phyloP scores from a whole-genome alignment of 192 early-diverging fungal species.

The Coemansia biformis region DNA sequence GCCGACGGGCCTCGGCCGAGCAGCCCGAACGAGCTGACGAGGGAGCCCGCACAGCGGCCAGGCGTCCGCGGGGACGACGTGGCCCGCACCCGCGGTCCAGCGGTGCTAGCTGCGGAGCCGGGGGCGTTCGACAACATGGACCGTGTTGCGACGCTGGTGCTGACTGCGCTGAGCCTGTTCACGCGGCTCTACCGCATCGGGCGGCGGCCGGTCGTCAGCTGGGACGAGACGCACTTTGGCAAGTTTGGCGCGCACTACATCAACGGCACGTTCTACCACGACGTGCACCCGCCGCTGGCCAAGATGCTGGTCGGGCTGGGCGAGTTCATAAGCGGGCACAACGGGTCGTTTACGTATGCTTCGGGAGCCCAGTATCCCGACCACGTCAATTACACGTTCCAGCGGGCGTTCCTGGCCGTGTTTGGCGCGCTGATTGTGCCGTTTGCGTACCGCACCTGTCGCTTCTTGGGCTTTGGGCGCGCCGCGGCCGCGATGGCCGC shows the following conservation, averaged over 20 bases:
- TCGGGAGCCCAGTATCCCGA: conserved; percentile 56
- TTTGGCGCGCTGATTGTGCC: conserved; percentile 63
- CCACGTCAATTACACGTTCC: conserved; percentile 57
- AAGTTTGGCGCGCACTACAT: conserved; percentile 94
- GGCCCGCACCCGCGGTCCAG: too few species aligned
- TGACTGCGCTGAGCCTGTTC: conserved; percentile 13
- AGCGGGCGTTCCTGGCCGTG: conserved; percentile 56
- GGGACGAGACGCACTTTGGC: conserved; percentile 97
- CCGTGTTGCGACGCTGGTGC: conserved; percentile 6
- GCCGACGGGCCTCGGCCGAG: too few species aligned
- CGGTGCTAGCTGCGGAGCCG: too few species aligned
- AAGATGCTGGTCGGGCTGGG: conserved; percentile 68
- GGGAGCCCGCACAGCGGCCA: too few species aligned
- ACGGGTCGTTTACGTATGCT: conserved; percentile 61
- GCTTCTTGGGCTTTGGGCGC: conserved; percentile 52
- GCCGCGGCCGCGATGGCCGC: conserved; percentile 45
- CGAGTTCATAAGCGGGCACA: conserved; percentile 58
- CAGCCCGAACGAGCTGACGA: too few species aligned
- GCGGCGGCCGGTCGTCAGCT: conserved; percentile 52
- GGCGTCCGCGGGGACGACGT: too few species aligned
- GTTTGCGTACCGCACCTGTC: conserved; percentile 60
- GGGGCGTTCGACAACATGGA: conserved; percentile 10
- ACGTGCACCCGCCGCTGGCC: conserved; percentile 94
- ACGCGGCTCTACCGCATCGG: conserved; percentile 57
- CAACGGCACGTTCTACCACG: conserved; percentile 90